Percentiles rank a stretch among this genome's conserved stretches.
These are phyloP conservation scores for Ceratocystis ficicola DNA, from an alignment of 2,329 filamentous ascomycete genomes.

Conservation along the genomic window DNA sequence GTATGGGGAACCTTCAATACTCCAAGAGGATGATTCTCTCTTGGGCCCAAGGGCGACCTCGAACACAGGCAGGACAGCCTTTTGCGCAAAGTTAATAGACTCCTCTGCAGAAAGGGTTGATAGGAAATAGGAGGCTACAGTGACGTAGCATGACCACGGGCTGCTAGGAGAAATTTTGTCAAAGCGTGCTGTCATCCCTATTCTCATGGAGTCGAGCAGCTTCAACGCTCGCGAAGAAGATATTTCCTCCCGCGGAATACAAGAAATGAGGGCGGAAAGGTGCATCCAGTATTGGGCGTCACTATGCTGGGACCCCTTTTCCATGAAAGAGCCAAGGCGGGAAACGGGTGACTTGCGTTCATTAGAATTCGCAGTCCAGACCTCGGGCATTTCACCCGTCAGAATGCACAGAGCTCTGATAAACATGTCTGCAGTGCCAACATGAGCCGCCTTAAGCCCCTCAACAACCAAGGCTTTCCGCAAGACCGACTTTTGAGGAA, in stretches of 20 bases:
- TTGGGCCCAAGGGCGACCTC: slow-evolving; percentile 42
- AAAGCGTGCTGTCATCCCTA: slow-evolving; percentile 60
- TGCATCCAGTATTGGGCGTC: slow-evolving; percentile 60
- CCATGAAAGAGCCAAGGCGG: slow-evolving; percentile 58
- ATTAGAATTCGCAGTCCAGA: slow-evolving; percentile 46
- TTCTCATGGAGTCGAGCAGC: slow-evolving; percentile 55
- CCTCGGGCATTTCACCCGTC: slow-evolving; percentile 50
- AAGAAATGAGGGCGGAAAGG: slow-evolving; percentile 49
- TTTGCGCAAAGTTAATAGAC: slow-evolving; percentile 36
- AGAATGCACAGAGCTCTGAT: slow-evolving; percentile 54
- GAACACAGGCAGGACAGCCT: slow-evolving; percentile 43
- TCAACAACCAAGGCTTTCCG: slow-evolving; percentile 55
- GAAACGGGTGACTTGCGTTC: slow-evolving; percentile 43
- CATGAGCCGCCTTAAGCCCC: slow-evolving; percentile 59
- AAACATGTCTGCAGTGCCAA: slow-evolving; percentile 61
- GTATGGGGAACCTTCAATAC: slow-evolving; percentile 23
- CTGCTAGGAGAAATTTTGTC: slow-evolving; percentile 58
- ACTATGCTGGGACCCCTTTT: slow-evolving; percentile 74
- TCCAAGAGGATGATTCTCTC: slow-evolving; percentile 31
- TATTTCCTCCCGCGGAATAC: slow-evolving; percentile 40
- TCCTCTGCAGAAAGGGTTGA: slow-evolving; percentile 36
- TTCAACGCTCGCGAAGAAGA: slow-evolving; percentile 41
- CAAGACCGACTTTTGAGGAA: slow-evolving; percentile 39
- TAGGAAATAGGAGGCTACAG: slow-evolving; percentile 45
- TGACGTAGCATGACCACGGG: slow-evolving; percentile 67